A percentile compares a stretch with the other conserved stretches of the same genome.
These are phyloP conservation scores for Solanum paucissectum DNA, from an alignment of 257 asterid genomes.

Conservation along the genomic window DNA sequence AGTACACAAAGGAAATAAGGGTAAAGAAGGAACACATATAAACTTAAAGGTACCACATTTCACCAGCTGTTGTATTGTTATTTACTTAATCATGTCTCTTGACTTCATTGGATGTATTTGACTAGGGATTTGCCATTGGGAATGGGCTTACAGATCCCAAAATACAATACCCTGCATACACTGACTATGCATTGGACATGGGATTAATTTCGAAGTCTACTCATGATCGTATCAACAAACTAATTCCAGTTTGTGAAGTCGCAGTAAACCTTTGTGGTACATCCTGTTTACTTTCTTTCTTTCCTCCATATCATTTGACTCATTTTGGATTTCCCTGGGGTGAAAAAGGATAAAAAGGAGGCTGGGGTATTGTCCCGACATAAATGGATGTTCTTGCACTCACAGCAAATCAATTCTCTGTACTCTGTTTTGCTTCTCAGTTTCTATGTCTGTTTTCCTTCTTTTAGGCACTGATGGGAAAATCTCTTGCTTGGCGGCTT, in stretches of 20 bases:
- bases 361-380: background rate
- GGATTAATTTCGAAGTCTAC: constrained; percentile 57
- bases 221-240: constrained; percentile 64
- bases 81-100: background rate
- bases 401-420: background rate
- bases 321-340: background rate
- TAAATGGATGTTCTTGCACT: background rate
- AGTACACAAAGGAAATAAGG: constrained; percentile 79
- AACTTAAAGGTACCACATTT: constrained; percentile 62
- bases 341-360: too few relatives aligned
- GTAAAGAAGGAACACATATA: constrained; percentile 61
- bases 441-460: background rate
- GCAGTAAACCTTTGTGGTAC: constrained; percentile 88
- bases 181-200: constrained; percentile 87
- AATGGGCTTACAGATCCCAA: constrained; percentile 94
- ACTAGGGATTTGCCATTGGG: constrained; percentile 91
- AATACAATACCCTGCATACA: constrained; percentile 80
- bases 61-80: background rate
- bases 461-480: constrained; percentile 82
- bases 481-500: constrained; percentile 77
- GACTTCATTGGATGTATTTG: constrained; percentile 12
- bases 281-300: background rate
- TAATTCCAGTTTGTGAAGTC: constrained; percentile 73
- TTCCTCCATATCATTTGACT: background rate
- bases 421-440: background rate